Evolutionary conservation across 73 alveolate species (phyloP).

Genomic region (Diophrys appendiculata): DNA sequence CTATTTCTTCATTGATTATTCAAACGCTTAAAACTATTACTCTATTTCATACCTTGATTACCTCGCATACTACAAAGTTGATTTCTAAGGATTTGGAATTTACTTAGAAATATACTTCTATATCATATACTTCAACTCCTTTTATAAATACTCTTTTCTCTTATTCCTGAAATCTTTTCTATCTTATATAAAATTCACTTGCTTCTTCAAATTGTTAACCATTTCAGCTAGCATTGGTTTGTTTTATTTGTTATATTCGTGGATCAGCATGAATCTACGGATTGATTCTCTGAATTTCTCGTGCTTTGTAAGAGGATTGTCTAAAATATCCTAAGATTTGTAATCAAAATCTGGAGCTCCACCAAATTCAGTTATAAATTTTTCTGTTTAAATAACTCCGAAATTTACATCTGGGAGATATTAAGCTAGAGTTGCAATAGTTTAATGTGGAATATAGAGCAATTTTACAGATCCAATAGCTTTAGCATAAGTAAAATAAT

Average conservation of each 20-base stretch:
- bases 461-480: neutral
- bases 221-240: neutral
- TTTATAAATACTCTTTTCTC: too few relatives aligned
- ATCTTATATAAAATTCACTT: too few relatives aligned
- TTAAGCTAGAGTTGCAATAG: neutral
- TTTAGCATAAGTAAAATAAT: neutral
- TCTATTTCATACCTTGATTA: too few relatives aligned
- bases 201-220: constrained; percentile 62
- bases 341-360: neutral
- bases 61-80: too few relatives aligned
- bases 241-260: neutral
- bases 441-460: neutral
- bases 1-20: too few relatives aligned
- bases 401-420: neutral
- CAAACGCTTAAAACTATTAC: too few relatives aligned
- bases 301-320: neutral
- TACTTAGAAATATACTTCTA: too few relatives aligned
- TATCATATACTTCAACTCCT: too few relatives aligned
- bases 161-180: too few relatives aligned
- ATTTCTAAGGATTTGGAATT: too few relatives aligned
- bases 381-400: neutral
- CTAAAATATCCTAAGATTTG: neutral
- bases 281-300: neutral
- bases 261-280: neutral
- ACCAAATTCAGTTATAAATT: neutral